Evolutionary conservation across 2,329 filamentous ascomycete species (phyloP).

Genomic region (Ophiocordyceps camponoti-rufipedis): DNA sequence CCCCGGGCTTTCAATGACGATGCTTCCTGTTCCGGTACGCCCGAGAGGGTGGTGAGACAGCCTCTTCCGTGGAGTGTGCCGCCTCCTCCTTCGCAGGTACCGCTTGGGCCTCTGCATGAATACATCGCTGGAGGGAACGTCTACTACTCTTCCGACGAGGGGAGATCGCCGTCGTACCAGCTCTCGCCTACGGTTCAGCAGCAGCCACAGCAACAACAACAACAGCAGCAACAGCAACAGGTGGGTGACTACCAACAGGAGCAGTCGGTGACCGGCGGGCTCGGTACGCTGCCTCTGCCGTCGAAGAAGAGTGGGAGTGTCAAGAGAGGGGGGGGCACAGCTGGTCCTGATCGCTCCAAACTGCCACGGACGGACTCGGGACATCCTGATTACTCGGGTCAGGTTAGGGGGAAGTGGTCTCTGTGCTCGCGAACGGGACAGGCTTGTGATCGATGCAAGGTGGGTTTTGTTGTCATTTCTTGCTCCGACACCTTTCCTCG

Average conservation of each 20-base stretch:
- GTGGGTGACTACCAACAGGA: not conserved
- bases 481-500: not conserved
- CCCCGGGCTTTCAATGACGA: no score
- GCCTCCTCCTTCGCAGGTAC: no score
- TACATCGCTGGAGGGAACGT: no score
- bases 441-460: slow-evolving; percentile 80
- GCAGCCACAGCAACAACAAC: not conserved
- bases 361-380: slow-evolving; percentile 28
- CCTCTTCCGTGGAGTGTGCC: no score
- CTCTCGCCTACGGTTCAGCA: not conserved
- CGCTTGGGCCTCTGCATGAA: no score
- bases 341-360: slow-evolving; percentile 22
- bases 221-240: not conserved
- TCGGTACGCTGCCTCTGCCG: no score
- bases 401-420: slow-evolving; percentile 36
- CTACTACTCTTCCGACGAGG: no score
- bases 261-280: no score
- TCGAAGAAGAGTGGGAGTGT: no score
- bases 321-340: no score
- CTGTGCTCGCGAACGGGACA: slow-evolving; percentile 53
- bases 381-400: slow-evolving; percentile 32
- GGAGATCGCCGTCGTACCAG: not conserved
- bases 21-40: no score
- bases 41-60: no score
- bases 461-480: slow-evolving; percentile 16